phyloP scores from a whole-genome alignment of 1,139 yeast species.

The Saccharomyces hybrid region DNA sequence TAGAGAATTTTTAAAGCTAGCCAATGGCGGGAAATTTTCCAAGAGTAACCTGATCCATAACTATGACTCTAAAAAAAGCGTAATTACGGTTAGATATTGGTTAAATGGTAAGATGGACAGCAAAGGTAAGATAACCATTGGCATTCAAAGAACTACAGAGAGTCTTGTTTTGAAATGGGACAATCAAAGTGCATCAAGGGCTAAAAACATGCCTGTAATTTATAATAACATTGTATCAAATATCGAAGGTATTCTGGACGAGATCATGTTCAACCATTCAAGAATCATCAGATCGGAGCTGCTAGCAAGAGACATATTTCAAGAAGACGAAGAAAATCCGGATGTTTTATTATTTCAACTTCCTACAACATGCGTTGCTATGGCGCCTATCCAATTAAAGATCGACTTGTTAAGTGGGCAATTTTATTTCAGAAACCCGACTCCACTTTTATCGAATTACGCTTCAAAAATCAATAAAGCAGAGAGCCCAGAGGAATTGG shows the following conservation, averaged over 20 bases:
- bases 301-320: constrained; percentile 25
- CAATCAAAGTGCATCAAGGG: constrained; percentile 22
- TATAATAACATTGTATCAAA: constrained; percentile 31
- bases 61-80: constrained; percentile 55
- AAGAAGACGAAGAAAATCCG: constrained; percentile 27
- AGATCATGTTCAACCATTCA: constrained; percentile 32
- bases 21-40: constrained; percentile 49
- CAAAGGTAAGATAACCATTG: constrained; percentile 55
- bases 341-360: constrained; percentile 29
- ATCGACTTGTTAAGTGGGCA: constrained; percentile 40
- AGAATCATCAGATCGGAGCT: constrained; percentile 28
- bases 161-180: constrained; percentile 59
- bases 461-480: constrained; percentile 36
- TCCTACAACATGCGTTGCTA: constrained; percentile 31
- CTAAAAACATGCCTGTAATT: constrained; percentile 26
- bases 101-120: constrained; percentile 40
- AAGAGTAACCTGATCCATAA: constrained; percentile 59
- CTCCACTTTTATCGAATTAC: constrained; percentile 35
- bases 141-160: constrained; percentile 44
- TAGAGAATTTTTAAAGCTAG: constrained; percentile 51
- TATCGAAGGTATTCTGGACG: constrained; percentile 32
- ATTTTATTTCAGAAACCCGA: constrained; percentile 42
- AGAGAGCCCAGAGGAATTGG: constrained; percentile 30
- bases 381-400: constrained; percentile 34
- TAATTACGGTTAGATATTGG: constrained; percentile 69